Base-by-base conservation (phyloP, 129 eudicot genomes). In the Tagetes erecta region DNA sequence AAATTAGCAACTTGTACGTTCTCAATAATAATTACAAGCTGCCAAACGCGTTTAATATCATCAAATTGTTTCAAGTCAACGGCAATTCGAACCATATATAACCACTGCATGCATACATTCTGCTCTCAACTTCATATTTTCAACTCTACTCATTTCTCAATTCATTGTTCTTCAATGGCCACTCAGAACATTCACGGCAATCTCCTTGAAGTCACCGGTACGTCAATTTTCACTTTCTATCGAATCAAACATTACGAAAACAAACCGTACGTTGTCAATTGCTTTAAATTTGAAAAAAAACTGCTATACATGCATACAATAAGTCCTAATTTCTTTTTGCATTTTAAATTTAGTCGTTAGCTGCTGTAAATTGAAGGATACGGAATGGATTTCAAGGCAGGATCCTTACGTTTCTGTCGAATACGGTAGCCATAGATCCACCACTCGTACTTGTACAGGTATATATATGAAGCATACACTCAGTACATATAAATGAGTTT, bases 341-440 rank as follows among this genome's bases (percentile, higher is more conserved):
- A 60, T 6, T 49, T 40, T 41, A 45, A 58, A 63, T 51, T 62
- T 72, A 91, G 96, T 91, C 67, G 97, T 95, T 64, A 83, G 84
- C 37, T 88, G 97, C 52, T 75, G 11, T 41, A 95, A 85, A 71
- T 78, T 95, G 84, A 95, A 87, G 73, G 86, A 95, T 53, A 95
- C 99, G 0, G 97, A 95, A 73, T 95, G 99, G 99, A 71, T 95
- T 34, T 95, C 97, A 31, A 81, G 97, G 80, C 99, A 91, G 82
- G 96, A 91, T 87, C 99, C 99, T 12, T 91, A 88, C 64, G 97
- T 91, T 39, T 74, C 88, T 66, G 35, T 91, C 39, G 97, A 95
- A 73, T 91, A 95, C 44, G 94, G 83, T 9, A 86, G 83, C 85
- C 75, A 74, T 56, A 95, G 79, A 73, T 81, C 72, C 14, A 83